phyloP scores from a whole-genome alignment of 768 basidiomycete genomes.

The Mycena olivaceomarginata region DNA sequence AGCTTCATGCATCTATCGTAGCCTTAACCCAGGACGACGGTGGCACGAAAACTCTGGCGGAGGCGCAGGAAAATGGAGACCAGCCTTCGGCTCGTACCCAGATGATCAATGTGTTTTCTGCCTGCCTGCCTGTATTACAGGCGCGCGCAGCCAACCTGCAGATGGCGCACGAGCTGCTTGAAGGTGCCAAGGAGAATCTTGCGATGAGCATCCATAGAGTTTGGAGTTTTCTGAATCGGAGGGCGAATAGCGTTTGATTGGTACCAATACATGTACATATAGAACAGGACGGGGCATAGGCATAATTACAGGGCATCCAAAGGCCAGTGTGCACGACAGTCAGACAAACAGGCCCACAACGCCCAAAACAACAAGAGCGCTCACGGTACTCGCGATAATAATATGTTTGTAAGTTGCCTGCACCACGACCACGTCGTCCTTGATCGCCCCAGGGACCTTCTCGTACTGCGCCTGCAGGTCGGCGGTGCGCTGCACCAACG shows the following conservation, averaged over 20 bases:
- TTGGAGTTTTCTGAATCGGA: slow-evolving; percentile 45
- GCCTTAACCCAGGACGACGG: slow-evolving; percentile 42
- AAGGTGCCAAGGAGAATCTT: slow-evolving; percentile 70
- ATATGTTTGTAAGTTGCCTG: slow-evolving; percentile 41
- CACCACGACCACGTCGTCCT: slow-evolving; percentile 38
- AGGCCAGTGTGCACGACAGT: background rate
- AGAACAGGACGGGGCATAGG: background rate
- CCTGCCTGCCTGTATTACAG: slow-evolving; percentile 68
- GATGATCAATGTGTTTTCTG: slow-evolving; percentile 63
- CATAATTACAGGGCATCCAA: background rate
- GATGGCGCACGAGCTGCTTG: slow-evolving; percentile 70
- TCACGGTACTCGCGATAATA: slow-evolving; percentile 37
- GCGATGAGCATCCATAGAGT: slow-evolving; percentile 67
- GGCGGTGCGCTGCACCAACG: slow-evolving; percentile 42
- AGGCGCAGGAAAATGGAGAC: slow-evolving; percentile 19
- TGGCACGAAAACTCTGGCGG: background rate
- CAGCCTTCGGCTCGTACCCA: slow-evolving; percentile 59
- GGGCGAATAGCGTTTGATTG: slow-evolving; percentile 25
- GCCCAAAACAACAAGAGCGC: slow-evolving; percentile 35
- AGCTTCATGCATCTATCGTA: slow-evolving; percentile 52
- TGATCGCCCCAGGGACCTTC: slow-evolving; percentile 33
- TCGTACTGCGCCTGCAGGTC: slow-evolving; percentile 42
- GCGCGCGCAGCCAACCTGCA: slow-evolving; percentile 67
- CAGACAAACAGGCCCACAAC: slow-evolving; percentile 28
- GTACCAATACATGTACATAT: slow-evolving; percentile 1